phyloP scores from a whole-genome alignment of 225 moss, liverwort and hornwort species.

The Sphagnum tenellum region DNA sequence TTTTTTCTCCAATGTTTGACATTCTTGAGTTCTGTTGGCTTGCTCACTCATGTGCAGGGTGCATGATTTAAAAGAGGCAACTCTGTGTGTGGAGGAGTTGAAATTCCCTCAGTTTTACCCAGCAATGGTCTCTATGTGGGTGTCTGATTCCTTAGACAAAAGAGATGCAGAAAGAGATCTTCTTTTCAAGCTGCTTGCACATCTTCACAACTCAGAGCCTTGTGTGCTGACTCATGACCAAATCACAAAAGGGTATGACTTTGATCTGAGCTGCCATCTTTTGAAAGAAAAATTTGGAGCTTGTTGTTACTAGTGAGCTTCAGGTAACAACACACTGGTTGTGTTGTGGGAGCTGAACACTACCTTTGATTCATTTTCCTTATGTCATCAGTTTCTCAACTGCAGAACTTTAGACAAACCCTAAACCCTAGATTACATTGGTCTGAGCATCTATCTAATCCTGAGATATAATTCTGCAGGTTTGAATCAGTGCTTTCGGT shows the following conservation, averaged over 20 bases:
- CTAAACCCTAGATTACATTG: too few relatives aligned
- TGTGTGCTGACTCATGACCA: slow-evolving; percentile 59
- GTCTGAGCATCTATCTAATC: too few relatives aligned
- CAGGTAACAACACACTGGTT: too few relatives aligned
- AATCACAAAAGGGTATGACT: slow-evolving; percentile 55
- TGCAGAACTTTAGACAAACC: too few relatives aligned
- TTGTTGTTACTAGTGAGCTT: too few relatives aligned
- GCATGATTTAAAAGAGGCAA: slow-evolving; percentile 52
- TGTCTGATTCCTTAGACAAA: slow-evolving; percentile 70
- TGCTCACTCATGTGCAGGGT: slow-evolving; percentile 28
- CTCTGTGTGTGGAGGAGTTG: slow-evolving; percentile 81
- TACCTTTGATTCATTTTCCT: too few relatives aligned
- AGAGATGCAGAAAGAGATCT: slow-evolving; percentile 68
- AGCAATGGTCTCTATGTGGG: slow-evolving; percentile 69
- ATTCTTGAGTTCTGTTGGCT: background rate
- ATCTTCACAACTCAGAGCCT: slow-evolving; percentile 48
- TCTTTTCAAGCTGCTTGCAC: slow-evolving; percentile 53
- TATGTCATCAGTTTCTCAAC: too few relatives aligned
- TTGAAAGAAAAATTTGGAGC: too few relatives aligned
- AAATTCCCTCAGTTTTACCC: slow-evolving; percentile 51
- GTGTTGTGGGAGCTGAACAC: too few relatives aligned
- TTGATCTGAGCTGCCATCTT: too few relatives aligned
- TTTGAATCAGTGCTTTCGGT: slow-evolving; percentile 58
- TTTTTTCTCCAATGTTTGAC: too few relatives aligned
- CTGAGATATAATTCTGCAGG: slow-evolving; percentile 23